Evolutionary conservation across 2,329 filamentous ascomycete genomes (phyloP).

Genomic region (Dactylellina cionopaga): DNA sequence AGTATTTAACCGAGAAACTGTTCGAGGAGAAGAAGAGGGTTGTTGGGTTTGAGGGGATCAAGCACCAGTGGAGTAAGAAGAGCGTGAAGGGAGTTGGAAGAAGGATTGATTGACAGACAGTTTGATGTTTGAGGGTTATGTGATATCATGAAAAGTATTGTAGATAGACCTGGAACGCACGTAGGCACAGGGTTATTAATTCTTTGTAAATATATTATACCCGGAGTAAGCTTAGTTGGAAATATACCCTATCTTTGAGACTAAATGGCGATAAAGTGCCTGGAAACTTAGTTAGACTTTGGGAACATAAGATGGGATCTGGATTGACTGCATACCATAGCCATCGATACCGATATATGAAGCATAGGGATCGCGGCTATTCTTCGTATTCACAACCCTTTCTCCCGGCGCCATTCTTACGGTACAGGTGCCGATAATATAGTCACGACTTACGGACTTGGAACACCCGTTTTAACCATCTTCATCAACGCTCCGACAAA

Average conservation of each 20-base stretch:
- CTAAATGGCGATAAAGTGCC: too few relatives aligned
- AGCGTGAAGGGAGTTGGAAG: not conserved
- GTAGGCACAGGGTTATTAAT: too few relatives aligned
- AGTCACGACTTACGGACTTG: too few relatives aligned
- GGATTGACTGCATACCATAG: not conserved
- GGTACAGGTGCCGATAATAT: too few relatives aligned
- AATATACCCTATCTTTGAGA: too few relatives aligned
- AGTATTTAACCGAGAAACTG: conserved; percentile 70
- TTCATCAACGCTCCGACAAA: not conserved
- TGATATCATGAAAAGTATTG: not conserved
- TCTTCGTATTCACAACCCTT: too few relatives aligned
- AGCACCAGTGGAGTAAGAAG: conserved; percentile 65
- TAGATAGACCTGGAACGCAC: too few relatives aligned
- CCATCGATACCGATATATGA: too few relatives aligned
- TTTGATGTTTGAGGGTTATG: conserved; percentile 9
- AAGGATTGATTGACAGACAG: not conserved
- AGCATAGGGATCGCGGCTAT: too few relatives aligned
- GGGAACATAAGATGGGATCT: not conserved
- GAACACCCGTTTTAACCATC: not conserved
- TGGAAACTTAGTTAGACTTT: not conserved
- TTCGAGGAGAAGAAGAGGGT: conserved; percentile 70
- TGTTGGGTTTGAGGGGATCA: conserved; percentile 57
- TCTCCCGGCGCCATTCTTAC: too few relatives aligned
- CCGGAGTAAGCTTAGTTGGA: too few relatives aligned
- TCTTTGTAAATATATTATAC: too few relatives aligned